Base-by-base conservation (phyloP, 2,329 filamentous ascomycete species). In the Fusarium sp. region DNA sequence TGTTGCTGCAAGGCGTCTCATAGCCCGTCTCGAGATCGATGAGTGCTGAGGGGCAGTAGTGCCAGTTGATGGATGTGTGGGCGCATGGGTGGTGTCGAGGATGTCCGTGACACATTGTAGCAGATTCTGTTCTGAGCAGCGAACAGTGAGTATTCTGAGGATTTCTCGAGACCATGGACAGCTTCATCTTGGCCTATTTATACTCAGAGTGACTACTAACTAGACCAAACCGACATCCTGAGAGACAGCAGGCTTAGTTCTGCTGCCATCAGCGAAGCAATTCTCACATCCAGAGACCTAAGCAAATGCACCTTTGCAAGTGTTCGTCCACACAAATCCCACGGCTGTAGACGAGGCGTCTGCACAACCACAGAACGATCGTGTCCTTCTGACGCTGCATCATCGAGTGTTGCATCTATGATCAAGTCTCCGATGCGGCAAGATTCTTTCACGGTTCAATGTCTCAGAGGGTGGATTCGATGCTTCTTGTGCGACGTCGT, bases 181-280 rank as follows among this genome's bases (percentile, higher is more conserved):
- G 57, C 62, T 48, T 58, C 47, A 51, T 52, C 44, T 45, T 43
- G 42, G 5, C 44, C 56, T 70, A 70, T 70, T 70, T 70, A 70
- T 70, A 70, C 59, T 44, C n/a, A 30, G 19, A 46, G 19, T 24
- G 54, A 56, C 44, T 47, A 46, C 59, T 56, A 42, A 28, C 45
- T 47, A 36, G 28, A 32, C 28, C 28, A 61, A 65, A 72, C 71
- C 55, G 58, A 55, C 58, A 40, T 51, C 20, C 21, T 42, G 32
- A 40, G 15, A 78, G 9, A 77, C 69, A 89, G 86, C 48, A 82
- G 80, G 55, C 83, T 3, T 83, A 91, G 4, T 51, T 26, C 42
- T 24, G 89, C 7, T 26, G n/a, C 88, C 3, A 77, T 91, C 28
- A 90, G 91, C 73, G 84, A 89, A 2, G 79, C 92, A 23, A 79